Base-by-base conservation (phyloP, 2,329 filamentous ascomycete species). In the Nannizziopsis barbatae region DNA sequence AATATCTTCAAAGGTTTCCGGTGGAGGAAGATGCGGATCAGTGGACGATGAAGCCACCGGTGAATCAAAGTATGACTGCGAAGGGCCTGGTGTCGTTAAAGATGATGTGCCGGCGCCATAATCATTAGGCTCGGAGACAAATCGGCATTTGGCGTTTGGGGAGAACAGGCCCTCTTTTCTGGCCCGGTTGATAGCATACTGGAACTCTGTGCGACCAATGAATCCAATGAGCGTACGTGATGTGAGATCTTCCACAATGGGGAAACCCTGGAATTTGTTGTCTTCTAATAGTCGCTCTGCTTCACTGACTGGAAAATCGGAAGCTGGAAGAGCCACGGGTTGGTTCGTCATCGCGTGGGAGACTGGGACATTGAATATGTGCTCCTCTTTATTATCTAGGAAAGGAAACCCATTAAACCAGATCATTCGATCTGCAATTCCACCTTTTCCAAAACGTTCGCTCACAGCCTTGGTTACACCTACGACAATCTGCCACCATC, bases 351-450 rank as follows among this genome's bases (percentile, higher is more conserved):
- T 95, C 54, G 86, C 86, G 53, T 86, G 79, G 0, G 86, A 92
- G 8, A 96, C 92, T 0, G 92, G 84, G 0, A 96, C 89, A 41
- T 89, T 90, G 65, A 96, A 95, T 46, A 89, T 89, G 66, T 95
- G 89, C 50, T 96, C 92, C 65, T 96, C 90, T 62, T 98, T 98
- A 66, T 85, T 93, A 68, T 98, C 92, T 2, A 98, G 75, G 68
- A 93, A 98, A 0, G 92, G 92, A 60, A 95, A 95, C 1, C 92
- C 92, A 58, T 87, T 96, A 69, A 95, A 95, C 83, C 88, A 95
- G 58, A 98, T 98, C 86, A 95, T 95, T 53, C 88, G 83, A 65
- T 98, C 92, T 17, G 92, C 92, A 50, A 98, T 96, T 41, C 92
- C 92, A 27, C 90, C 92, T 62, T 90, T 93, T n/a, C 88, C 87